Base-by-base conservation (phyloP, 176 grass and related monocot species). In the Melocanna baccifera region DNA sequence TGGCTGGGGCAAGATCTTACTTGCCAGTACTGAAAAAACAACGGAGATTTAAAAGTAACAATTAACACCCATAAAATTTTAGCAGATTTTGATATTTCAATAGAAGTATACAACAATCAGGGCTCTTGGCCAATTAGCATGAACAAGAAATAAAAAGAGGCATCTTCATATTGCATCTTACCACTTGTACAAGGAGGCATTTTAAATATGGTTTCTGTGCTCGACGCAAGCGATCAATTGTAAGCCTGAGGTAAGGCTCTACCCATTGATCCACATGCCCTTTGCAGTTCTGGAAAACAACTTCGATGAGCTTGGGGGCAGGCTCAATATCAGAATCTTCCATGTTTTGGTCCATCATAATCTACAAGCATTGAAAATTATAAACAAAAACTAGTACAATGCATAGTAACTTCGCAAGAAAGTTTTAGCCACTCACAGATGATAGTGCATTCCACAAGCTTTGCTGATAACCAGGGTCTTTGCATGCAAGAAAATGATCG, bases 251-350 rank as follows among this genome's bases (percentile, higher is more conserved):
- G 77, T 97, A 97, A 57, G 83, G 91, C 47, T 94, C 89, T 53
- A 97, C 90, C 94, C 94, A 97, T 52, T 79, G 94, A 84, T 97
- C 91, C 23, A 94, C 89, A 46, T 87, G 86, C 14, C 94, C 91
- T 88, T 94, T 97, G 71, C 94, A 97, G 75, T 94, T 97, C 69
- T 97, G 94, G 74, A 97, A 90, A 58, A 97, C 43, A n/a, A 97
- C 91, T 84, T 97, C 89, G 62, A 97, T 94, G 26, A 97, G 89
- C 86, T 97, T 97, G 29, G 94, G 91, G 65, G 94, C 94, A 80
- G 94, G 76, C 46, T 90, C 91, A 82, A 97, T 97, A 88, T 97
- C 94, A 28, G 89, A 92, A 82, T 97, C 94, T 51, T 91, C 91
- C 88, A 91, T 94, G 48, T 76, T 93, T 93, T 74, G 89, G 20